A percentile compares a stretch with the other conserved stretches of the same genome.
Evolutionary conservation across 2,329 filamentous ascomycete species (phyloP).

Genomic region (Biscogniauxia mediterranea): DNA sequence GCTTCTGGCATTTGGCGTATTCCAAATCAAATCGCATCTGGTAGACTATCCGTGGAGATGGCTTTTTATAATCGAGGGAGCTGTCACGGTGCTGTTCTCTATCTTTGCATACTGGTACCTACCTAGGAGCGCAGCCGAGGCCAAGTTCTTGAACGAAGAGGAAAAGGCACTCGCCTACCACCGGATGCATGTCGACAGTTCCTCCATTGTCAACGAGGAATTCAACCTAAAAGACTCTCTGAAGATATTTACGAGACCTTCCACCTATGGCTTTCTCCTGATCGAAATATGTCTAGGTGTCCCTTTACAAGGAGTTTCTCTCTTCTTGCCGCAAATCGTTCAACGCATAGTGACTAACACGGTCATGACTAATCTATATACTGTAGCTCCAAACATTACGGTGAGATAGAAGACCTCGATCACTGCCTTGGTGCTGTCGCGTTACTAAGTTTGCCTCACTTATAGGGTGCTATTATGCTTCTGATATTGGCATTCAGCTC

Average conservation of each 20-base stretch:
- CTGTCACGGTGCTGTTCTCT: slow-evolving; percentile 58
- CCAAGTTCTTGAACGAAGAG: slow-evolving; percentile 62
- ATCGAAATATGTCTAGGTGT: slow-evolving; percentile 61
- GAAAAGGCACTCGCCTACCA: slow-evolving; percentile 68
- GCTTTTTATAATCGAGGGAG: slow-evolving; percentile 49
- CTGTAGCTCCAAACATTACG: slow-evolving; percentile 74
- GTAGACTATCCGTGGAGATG: slow-evolving; percentile 45
- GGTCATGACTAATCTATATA: slow-evolving; percentile 72
- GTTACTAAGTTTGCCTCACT: not conserved
- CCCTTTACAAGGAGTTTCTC: slow-evolving; percentile 52
- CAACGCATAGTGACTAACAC: slow-evolving; percentile 46
- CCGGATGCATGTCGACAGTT: slow-evolving; percentile 74
- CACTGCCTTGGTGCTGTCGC: no score
- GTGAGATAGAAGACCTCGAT: slow-evolving; percentile 15
- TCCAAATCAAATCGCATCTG: slow-evolving; percentile 42
- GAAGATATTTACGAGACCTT: slow-evolving; percentile 50
- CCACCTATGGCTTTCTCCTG: slow-evolving; percentile 47
- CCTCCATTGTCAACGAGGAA: slow-evolving; percentile 55
- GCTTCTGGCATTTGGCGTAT: slow-evolving; percentile 47
- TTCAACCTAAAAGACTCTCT: slow-evolving; percentile 52
- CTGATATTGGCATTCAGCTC: slow-evolving; percentile 70
- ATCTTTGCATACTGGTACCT: slow-evolving; percentile 69
- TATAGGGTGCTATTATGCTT: slow-evolving; percentile 64
- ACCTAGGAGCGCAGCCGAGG: slow-evolving; percentile 61
- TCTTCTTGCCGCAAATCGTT: slow-evolving; percentile 57